A percentile compares a stretch with the other conserved stretches of the same genome.
phyloP scores from a whole-genome alignment of 2,329 filamentous ascomycete species.

The Penicillium paneum region DNA sequence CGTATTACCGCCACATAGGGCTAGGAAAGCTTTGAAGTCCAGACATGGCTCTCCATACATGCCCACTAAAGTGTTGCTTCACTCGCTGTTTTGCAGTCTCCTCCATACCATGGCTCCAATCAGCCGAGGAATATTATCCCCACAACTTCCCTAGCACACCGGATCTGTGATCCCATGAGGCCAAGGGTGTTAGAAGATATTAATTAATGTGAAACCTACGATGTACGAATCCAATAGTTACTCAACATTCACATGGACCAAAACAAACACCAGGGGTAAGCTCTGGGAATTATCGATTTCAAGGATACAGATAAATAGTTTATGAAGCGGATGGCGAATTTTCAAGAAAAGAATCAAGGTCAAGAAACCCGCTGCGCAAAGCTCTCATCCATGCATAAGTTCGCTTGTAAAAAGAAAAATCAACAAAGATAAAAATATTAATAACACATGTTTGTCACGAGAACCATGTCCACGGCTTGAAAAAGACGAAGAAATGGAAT shows the following conservation, averaged over 20 bases:
- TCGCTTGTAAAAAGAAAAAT: conserved; percentile 15
- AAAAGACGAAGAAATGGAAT: neutral
- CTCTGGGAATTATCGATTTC: conserved; percentile 7
- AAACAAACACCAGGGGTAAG: conserved; percentile 3
- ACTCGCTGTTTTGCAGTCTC: no score
- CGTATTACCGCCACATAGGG: no score
- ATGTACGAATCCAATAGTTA: neutral
- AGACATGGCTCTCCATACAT: no score
- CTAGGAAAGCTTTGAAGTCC: no score
- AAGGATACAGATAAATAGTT: neutral
- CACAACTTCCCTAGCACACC: no score
- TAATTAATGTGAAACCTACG: neutral
- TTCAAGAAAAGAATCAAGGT: conserved; percentile 3
- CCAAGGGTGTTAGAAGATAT: no score
- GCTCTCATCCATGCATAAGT: conserved; percentile 23
- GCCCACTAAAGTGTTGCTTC: no score
- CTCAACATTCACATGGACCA: neutral
- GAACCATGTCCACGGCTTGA: neutral
- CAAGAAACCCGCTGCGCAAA: conserved; percentile 15
- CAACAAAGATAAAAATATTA: conserved; percentile 10
- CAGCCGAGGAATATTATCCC: no score
- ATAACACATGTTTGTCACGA: conserved; percentile 16
- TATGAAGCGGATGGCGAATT: neutral
- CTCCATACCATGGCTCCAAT: no score
- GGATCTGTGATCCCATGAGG: no score